Evolutionary conservation across 805 yeast genomes (phyloP).

Genomic region (Vanderwaltozyma yarrowii): DNA sequence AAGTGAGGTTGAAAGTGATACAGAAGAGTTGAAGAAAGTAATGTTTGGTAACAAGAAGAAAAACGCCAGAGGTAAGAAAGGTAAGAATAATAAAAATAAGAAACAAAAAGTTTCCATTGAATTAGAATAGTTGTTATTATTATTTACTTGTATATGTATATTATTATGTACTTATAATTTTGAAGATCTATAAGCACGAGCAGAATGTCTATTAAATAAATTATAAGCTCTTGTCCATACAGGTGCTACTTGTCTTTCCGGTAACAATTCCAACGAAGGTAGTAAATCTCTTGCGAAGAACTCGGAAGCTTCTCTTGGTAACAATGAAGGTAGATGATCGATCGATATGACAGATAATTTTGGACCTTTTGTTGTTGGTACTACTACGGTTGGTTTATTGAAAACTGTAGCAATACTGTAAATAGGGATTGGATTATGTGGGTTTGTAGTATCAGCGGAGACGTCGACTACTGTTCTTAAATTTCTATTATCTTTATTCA

Average conservation of each 20-base stretch:
- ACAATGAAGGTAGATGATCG: conserved; percentile 89
- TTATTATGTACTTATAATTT: conserved; percentile 28
- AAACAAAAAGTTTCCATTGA: conserved; percentile 45
- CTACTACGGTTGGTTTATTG: conserved; percentile 81
- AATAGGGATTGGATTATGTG: conserved; percentile 95
- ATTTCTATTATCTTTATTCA: conserved; percentile 60
- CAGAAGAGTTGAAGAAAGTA: conserved; percentile 50
- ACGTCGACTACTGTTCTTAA: conserved; percentile 93
- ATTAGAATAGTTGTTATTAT: conserved; percentile 46
- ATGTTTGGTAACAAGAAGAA: conserved; percentile 40
- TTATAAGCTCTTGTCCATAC: conserved; percentile 89
- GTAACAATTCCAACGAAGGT: conserved; percentile 80
- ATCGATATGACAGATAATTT: conserved; percentile 86
- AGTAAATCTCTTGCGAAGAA: conserved; percentile 76
- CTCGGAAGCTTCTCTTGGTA: conserved; percentile 97
- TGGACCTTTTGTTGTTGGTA: conserved; percentile 70
- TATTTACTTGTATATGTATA: too few species aligned
- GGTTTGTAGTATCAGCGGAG: conserved; percentile 97
- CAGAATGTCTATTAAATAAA: conserved; percentile 75
- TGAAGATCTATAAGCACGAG: conserved; percentile 47
- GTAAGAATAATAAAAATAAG: conserved; percentile 31
- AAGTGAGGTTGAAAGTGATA: conserved; percentile 69
- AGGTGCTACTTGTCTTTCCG: conserved; percentile 69
- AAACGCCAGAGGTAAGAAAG: conserved; percentile 33
- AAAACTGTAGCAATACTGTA: conserved; percentile 85